Evolutionary conservation across 768 basidiomycete species (phyloP), one percentile per base, ranked within the genome.

Genomic region (Kwoniella pini): DNA sequence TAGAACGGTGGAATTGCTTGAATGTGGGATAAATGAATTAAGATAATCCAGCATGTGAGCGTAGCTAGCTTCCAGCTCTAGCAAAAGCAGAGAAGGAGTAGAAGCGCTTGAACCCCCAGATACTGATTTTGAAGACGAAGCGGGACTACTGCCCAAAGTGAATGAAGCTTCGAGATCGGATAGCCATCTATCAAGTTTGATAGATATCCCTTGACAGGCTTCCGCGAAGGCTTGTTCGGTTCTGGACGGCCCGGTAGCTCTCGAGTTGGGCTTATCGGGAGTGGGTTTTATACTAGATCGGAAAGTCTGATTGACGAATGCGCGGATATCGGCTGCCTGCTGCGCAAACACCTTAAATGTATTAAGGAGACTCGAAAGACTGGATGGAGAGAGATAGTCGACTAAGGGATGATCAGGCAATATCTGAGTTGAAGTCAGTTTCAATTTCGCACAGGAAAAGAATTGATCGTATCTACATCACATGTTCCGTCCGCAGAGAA

Each of bases 151-250:
- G 28, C 63, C 68, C n/a, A 12, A 27, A 21, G 60, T 52, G 24
- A 70, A 62, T 19, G 54, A 24, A 2, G 52, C 40, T 50, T 73
- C 69, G 4, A 66, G 50, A 3, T 63, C 64, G 12, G 71, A 46
- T 1, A 67, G 30, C 71, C 71, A 73, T 6, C 28, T 30, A 38
- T 61, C 60, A 62, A 57, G 11, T 13, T 54, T 10, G 22, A 30
- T 22, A 68, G 12, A 7, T 51, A 28, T 0, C n/a, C n/a, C 17
- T 2, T 68, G 64, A 54, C 64, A 57, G n/a, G 60, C 64, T 38
- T 69, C 72, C 2, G 67, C 63, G 49, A 74, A 74, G 12, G 72
- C 72, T 30, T 68, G 64, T 22, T 46, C 39, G 6, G 68, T 72
- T 52, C 57, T 70, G 17, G 38, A 42, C n/a, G 24, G 21, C 21